Evolutionary conservation across 2,329 filamentous ascomycete species (phyloP).

Genomic region (Aureobasidium sp.): DNA sequence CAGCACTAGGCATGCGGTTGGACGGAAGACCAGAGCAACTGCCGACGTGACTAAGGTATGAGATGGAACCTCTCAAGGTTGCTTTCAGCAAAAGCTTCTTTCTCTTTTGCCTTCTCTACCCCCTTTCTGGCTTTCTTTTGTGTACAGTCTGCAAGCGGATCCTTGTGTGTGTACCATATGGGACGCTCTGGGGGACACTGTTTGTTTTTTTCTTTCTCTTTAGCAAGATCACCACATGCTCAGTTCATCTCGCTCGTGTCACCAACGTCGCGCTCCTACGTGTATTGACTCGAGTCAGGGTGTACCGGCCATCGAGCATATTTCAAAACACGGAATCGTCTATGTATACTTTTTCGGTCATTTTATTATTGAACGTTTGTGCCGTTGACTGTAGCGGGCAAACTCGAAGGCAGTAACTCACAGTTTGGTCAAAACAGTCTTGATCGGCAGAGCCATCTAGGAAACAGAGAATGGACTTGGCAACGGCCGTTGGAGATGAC

Average conservation of each 20-base stretch:
- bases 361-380: conserved; percentile 10
- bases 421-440: conserved; percentile 7
- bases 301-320: neutral
- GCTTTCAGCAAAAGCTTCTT: conserved; percentile 11
- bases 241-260: neutral
- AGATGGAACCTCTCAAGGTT: neutral
- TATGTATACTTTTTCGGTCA: conserved; percentile 4
- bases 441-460: conserved; percentile 14
- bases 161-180: neutral
- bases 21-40: neutral
- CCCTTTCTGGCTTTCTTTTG: neutral
- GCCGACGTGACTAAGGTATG: neutral
- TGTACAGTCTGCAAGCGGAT: conserved; percentile 5
- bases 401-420: conserved; percentile 6
- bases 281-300: neutral
- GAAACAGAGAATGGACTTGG: conserved; percentile 14
- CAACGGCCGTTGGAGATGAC: conserved; percentile 15
- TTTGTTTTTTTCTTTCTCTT: neutral
- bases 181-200: neutral
- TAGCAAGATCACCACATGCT: neutral
- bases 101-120: neutral
- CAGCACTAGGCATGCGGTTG: neutral
- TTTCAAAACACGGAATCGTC: neutral
- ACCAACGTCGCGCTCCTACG: neutral
- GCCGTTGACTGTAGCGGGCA: conserved; percentile 6